Base-by-base conservation (phyloP, 345 rosid species). In the Boechera retrofracta region DNA sequence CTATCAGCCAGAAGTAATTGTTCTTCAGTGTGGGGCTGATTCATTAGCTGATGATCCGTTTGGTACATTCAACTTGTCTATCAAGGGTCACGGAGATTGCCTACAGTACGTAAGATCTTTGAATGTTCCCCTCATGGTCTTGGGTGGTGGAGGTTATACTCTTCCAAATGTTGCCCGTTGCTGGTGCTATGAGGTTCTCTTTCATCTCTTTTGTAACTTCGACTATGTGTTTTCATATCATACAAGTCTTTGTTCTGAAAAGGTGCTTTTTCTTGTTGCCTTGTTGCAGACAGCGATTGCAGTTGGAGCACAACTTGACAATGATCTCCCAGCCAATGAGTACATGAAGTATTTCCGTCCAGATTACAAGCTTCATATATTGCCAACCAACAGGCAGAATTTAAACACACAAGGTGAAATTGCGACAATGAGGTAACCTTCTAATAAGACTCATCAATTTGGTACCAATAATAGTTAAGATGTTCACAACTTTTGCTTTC, bases 1-100 rank as follows among this genome's bases (percentile, higher is more conserved):
- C 48, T 93, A 93, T 84, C 91, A 90, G 73, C 97, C 98, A 0
- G 97, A 90, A 82, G 98, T 91, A 0, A 84, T 93, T 73, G 98
- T 93, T 84, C 90, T 89, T 55, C 94, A 90, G 75, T 87, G 97
- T 63, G 98, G 97, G 39, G 93, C 73, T 77, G 97, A 89, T 84
- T 93, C 98, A 15, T 77, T 93, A 54, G 72, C 88, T 49, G 97
- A 97, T 79, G 47, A 71, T 73, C 24, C 10, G 53, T 48, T 85
- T 61, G 93, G 93, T 69, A 80, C 85, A 79, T 93, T 93, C 79
- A 89, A 93, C 83, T 79, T 91, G 79, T 86, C 89, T 32, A 87
- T 91, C 54, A 88, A 76, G 80, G 98, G 97, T 28, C 95, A 93
- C 45, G 97, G 92, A 15, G 88, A 85, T 69, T 91, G 93, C 67